Evolutionary conservation across 345 rosid species (phyloP), one percentile per base, ranked within the genome.

Genomic region (Euclidium syriacum): DNA sequence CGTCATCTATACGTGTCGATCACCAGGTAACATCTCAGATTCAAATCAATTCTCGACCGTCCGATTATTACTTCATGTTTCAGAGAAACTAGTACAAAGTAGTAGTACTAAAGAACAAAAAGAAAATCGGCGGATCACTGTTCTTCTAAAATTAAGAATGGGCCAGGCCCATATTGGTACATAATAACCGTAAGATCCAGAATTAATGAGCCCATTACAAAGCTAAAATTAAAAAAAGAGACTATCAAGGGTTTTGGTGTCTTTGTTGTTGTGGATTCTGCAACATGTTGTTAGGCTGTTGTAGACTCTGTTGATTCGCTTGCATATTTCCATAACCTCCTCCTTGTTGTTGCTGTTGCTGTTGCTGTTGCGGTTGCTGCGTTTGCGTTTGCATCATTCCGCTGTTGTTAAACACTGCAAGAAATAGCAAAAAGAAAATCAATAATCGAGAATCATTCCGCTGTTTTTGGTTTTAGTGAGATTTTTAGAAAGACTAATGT

Each of bases 341-440:
- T 72, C 78, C 85, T 22, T 75, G 82, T 68, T 81, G 87, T 17
- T 83, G 89, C 15, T 83, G 87, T 11, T 80, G 87, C 6, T 74
- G 86, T 10, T 69, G 85, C 42, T 78, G 92, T 18, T 77, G 84
- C 51, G 81, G 82, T 42, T 84, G 90, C 48, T 85, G 96, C 14
- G 75, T 74, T 40, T 81, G 88, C 2, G 77, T 81, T 8, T 81
- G 78, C 81, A 87, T 82, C 84, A 89, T 83, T 19, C 83, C 77
- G 32, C 81, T 81, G n/a, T 79, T 94, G 73, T 75, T 85, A 62
- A 80, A 90, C 88, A 87, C 99, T 92, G 81, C 69, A 78, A 67
- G 25, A 47, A 73, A 59, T 65, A 72, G 8, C 7, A n/a, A n/a
- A n/a, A n/a, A n/a, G n/a, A n/a, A n/a, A n/a, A n/a, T n/a, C n/a